Base-by-base conservation (phyloP, 2,329 filamentous ascomycete species). In the Ceratocystis huliohia region DNA sequence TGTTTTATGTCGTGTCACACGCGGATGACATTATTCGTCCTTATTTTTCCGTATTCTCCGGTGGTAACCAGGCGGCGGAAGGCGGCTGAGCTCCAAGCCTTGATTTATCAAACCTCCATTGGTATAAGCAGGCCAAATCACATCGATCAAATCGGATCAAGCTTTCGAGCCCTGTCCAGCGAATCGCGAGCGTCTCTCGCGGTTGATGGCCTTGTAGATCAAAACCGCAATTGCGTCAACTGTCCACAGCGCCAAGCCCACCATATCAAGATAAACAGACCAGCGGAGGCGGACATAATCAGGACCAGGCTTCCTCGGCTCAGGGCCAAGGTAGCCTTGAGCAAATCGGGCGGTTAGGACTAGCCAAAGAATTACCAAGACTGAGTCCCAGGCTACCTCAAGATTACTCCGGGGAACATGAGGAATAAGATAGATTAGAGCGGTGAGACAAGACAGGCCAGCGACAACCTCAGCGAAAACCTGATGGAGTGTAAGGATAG, bases 371-470 rank as follows among this genome's bases (percentile, higher is more conserved):
- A 65, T 65, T 7, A 67, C 66, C 10, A 67, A 56, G 10, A 67
- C 41, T 13, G 61, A 57, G 57, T 67, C 66, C 66, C 50, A 67
- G 41, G 66, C 66, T 61, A 67, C 63, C 30, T 67, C 61, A 17
- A 65, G 63, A 8, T 65, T 63, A 30, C 61, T 64, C 10, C 62
- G 53, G 22, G 62, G 62, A 20, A 67, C 62, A 25, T 67, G 61
- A 20, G 66, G 66, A 25, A 67, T 65, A n/a, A 67, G 66, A 65
- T 67, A 67, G 25, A 67, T 50, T 44, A 67, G 50, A 37, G 66
- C 62, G 48, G 66, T 67, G 25, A 67, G 53, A 48, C 63, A 48
- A 7, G 62, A 65, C 8, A 67, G 62, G 15, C 62, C 62, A 30
- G 61, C 66, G 10, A 67, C 66, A 20, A 61, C 44, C 56, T 67